Evolutionary conservation across 192 early-diverging fungal species (phyloP).

Genomic region (Podila verticillata): DNA sequence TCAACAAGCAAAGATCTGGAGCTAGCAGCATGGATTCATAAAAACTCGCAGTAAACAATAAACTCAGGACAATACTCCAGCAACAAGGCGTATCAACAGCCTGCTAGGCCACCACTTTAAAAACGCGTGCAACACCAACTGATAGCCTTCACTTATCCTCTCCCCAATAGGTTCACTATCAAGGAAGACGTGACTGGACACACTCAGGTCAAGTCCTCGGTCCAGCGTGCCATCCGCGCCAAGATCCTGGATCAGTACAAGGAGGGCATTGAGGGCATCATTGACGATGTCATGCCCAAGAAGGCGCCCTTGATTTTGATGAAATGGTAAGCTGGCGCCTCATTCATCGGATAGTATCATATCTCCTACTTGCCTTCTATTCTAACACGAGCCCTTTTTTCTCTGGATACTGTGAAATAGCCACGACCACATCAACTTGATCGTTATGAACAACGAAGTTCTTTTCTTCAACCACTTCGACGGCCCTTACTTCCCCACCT

Average conservation of each 20-base stretch:
- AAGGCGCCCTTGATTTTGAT: conserved; percentile 86
- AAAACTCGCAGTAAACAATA: too few species aligned
- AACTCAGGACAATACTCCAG: neutral
- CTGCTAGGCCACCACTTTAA: neutral
- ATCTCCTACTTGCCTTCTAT: neutral
- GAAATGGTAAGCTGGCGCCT: conserved; percentile 77
- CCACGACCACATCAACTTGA: conserved; percentile 88
- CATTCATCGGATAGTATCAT: neutral
- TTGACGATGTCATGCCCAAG: conserved; percentile 98
- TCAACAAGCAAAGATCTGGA: neutral
- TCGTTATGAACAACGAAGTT: conserved; percentile 84
- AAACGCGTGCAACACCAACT: neutral
- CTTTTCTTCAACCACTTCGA: conserved; percentile 97
- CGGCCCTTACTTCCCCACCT: conserved; percentile 88
- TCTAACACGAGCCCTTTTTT: neutral
- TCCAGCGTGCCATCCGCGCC: conserved; percentile 83
- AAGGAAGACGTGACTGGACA: conserved; percentile 87
- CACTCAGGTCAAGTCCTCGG: conserved; percentile 91
- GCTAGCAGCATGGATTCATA: neutral
- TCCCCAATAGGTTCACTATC: conserved; percentile 67
- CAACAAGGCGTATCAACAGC: neutral
- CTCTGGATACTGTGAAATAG: conserved; percentile 43
- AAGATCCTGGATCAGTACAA: conserved; percentile 93
- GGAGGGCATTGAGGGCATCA: conserved; percentile 75
- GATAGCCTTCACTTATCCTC: neutral